Percentiles rank a stretch among this genome's conserved stretches.
phyloP scores from a whole-genome alignment of 495 filamentous ascomycete genomes.

The Penicillium coprophilum region DNA sequence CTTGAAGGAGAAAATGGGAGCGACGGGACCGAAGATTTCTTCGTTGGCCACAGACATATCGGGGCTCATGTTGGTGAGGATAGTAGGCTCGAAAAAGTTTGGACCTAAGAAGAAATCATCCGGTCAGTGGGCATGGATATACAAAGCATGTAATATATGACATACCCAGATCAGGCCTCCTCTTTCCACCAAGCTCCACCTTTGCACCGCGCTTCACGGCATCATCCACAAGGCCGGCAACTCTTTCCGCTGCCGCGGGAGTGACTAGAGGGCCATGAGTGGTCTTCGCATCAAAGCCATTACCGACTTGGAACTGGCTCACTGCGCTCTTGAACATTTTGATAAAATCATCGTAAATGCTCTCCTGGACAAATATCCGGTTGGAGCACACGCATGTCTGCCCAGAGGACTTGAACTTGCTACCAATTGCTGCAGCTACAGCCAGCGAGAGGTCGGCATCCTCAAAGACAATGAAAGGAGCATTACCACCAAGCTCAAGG shows the following conservation, averaged over 20 bases:
- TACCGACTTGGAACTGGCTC: conserved; percentile 10
- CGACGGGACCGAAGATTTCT: conserved; percentile 33
- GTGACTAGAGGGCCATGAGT: conserved; percentile 12
- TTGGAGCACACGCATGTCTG: conserved; percentile 65
- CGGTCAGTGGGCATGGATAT: too few relatives aligned
- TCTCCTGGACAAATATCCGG: conserved; percentile 56
- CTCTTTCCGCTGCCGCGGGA: conserved; percentile 22
- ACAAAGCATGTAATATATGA: too few relatives aligned
- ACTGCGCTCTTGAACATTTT: not conserved
- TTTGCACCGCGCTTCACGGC: conserved; percentile 17
- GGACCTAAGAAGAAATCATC: too few relatives aligned
- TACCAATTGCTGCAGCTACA: conserved; percentile 44
- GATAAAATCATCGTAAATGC: conserved; percentile 8
- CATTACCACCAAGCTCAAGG: conserved; percentile 67
- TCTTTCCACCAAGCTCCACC: not conserved
- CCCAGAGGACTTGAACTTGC: conserved; percentile 56
- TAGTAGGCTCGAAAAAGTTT: conserved; percentile 65
- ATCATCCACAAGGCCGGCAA: conserved; percentile 19
- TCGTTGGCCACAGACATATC: conserved; percentile 33
- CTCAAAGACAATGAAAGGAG: conserved; percentile 65
- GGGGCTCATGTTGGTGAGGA: conserved; percentile 63
- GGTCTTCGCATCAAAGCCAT: not conserved
- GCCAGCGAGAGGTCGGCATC: conserved; percentile 60
- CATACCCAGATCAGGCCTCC: too few relatives aligned
- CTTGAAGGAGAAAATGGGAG: conserved; percentile 25